Evolutionary conservation across 768 basidiomycete genomes (phyloP), one percentile per base, ranked within the genome.

Genomic region (Agaricus sinodeliciosus): DNA sequence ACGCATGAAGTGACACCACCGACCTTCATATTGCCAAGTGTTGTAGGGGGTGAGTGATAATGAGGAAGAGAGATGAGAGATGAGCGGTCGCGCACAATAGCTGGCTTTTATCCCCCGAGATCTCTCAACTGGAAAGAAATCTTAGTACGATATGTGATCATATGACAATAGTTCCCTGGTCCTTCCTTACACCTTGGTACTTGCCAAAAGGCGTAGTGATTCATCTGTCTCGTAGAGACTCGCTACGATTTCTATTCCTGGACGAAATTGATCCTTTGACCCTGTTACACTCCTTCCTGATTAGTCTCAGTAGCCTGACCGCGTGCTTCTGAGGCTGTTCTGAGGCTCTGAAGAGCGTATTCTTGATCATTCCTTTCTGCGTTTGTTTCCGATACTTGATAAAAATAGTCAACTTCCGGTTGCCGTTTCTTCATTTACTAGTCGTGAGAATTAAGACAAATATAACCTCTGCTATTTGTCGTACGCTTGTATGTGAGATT

Each of bases 11-110:
- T 37, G 19, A 25, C 13, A 35, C 25, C 34, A 28, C 40, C 15
- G 48, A 74, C 77, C 75, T 78, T 78, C 77, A 78, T 78, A 58
- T 31, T 63, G 51, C 36, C 54, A 43, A 39, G 28, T 36, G 8
- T 18, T 35, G 37, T 43, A 31, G 26, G 48, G 49, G 47, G 43
- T 19, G 52, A 45, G 27, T 55, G 35, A 37, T 54, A 49, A 55
- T 59, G 40, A 41, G 54, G 25, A 28, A 40, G 40, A 42, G 42
- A 37, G 49, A 22, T 44, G 48, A 41, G 43, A 43, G 26, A 40
- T 36, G 31, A 26, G 39, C 22, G 3, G 7, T 42, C 9, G 6
- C 13, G 45, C 31, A 13, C 44, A 27, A 37, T 6, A 16, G 27
- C 18, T 43, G 39, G 45, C 40, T 54, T 54, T 54, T 54, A 54